Evolutionary conservation across 2,329 filamentous ascomycete species (phyloP).

Genomic region (Xylaria digitata): DNA sequence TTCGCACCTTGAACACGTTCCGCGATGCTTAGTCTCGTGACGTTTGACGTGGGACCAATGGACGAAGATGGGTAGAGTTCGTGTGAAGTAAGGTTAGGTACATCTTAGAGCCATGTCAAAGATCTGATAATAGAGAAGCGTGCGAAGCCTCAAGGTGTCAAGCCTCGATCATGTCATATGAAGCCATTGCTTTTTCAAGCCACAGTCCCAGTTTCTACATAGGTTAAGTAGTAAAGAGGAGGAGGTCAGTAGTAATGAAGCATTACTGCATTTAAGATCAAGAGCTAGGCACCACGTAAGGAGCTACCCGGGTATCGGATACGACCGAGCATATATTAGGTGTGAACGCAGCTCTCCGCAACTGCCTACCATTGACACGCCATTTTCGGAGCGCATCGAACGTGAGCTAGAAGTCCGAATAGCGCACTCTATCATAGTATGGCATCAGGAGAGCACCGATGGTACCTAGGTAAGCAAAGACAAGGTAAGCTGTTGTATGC

Average conservation of each 20-base stretch:
- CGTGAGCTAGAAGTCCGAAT: background rate
- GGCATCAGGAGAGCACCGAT: slow-evolving; percentile 6
- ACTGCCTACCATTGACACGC: slow-evolving; percentile 2
- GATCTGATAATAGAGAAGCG: background rate
- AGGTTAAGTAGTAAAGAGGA: too few species aligned
- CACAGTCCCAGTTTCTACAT: background rate
- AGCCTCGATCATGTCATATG: too few species aligned
- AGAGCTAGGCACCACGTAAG: too few species aligned
- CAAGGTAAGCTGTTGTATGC: slow-evolving; percentile 22
- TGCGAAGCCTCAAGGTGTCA: background rate
- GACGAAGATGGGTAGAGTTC: too few species aligned
- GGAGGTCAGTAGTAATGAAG: too few species aligned
- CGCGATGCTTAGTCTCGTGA: too few species aligned
- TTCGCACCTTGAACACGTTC: too few species aligned
- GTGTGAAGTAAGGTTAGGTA: background rate
- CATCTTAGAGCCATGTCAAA: background rate
- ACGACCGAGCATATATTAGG: background rate
- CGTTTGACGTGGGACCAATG: too few species aligned
- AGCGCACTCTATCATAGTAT: background rate
- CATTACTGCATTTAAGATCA: background rate
- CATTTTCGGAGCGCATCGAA: slow-evolving; percentile 5
- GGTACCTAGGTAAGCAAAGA: slow-evolving; percentile 14
- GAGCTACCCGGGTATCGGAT: slow-evolving; percentile 3
- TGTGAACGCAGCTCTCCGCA: slow-evolving; percentile 12
- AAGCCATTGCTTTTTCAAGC: background rate